Evolutionary conservation across 306 rosid genomes (phyloP), one percentile per base, ranked within the genome.

Genomic region (Castanea sativa): DNA sequence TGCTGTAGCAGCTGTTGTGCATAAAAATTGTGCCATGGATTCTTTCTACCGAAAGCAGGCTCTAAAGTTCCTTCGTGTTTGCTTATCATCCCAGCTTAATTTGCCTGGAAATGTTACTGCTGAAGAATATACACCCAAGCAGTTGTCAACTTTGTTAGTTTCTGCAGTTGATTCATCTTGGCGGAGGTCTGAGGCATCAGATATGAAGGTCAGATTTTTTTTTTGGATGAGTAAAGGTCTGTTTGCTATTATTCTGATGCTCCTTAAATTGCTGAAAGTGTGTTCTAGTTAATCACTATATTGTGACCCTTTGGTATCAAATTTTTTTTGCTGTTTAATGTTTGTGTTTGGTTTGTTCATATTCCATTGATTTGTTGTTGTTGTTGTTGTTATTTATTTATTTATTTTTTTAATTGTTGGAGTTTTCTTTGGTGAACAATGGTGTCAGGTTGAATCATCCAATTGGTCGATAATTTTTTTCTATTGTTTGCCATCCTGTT

Each of bases 1-100:
- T 81, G 98, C 97, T 57, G 98, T 93, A 83, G 90, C 88, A 52
- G 97, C 94, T 78, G 91, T 91, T 58, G 87, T 90, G 90, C 90
- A 96, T 76, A 93, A 83, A 78, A 91, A 73, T 78, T 79, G 88
- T 61, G 89, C 89, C 80, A 82, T 87, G 86, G 99, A 96, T 85
- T 80, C 93, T 30, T 93, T 96, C 86, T 96, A 89, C 75, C 83
- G 94, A 73, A 93, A 88, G 80, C 94, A 93, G 88, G 99, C 99
- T 71, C 85, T 96, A 71, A 91, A 88, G 70, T 96, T 96, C 78
- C 94, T 96, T 55, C 91, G 94, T 38, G 97, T 91, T 74, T 96
- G 99, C 83, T 84, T 96, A 82, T 87, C 97, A 13, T 96, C 98
- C 81, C 99, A 96, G 86, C 97, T 96, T 64, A 96, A 93, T 87